Evolutionary conservation across 352 stramenopile genomes (phyloP), one percentile per base, ranked within the genome.

Genomic region (Globisporangium camurandrum): DNA sequence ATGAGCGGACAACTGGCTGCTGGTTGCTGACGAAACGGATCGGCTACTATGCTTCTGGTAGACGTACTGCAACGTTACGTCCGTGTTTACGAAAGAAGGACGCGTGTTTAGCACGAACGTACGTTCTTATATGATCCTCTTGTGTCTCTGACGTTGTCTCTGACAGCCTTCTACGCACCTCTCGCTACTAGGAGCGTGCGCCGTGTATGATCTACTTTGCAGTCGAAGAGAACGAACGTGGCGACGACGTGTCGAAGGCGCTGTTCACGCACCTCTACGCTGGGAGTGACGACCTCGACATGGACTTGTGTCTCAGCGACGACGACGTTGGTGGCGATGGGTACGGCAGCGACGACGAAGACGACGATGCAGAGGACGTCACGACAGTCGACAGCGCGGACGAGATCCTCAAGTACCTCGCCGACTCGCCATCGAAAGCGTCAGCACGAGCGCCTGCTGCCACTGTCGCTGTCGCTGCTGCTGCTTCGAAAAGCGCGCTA

Each of bases 101-200:
- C 75, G 71, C 9, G 78, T 90, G 34, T 92, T 92, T 64, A 88
- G 61, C 50, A 92, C 81, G n/a, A 71, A 86, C 22, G 74, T 86
- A 67, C 20, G 66, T 54, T 8, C 30, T 14, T 4, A 12, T 20
- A 14, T 12, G 48, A 14, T n/a, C 39, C 44, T 33, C 30, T 0
- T 51, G 4, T 34, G 28, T 31, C 23, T 45, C 8, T 41, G 26
- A 20, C 33, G 33, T 8, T 39, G 33, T 17, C 33, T n/a, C n/a
- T n/a, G n/a, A n/a, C n/a, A n/a, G n/a, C n/a, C n/a, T n/a, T n/a
- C n/a, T n/a, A n/a, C n/a, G n/a, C n/a, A n/a, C n/a, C n/a, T n/a
- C 39, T 52, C 14, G n/a, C 24, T 37, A 4, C 40, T 43, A 92
- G 75, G 81, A 92, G 56, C 73, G 81, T 28, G 78, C 81, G 7